Conservation (phyloP, 192 early-diverging fungal genomes). For the Coemansia sp. region DNA sequence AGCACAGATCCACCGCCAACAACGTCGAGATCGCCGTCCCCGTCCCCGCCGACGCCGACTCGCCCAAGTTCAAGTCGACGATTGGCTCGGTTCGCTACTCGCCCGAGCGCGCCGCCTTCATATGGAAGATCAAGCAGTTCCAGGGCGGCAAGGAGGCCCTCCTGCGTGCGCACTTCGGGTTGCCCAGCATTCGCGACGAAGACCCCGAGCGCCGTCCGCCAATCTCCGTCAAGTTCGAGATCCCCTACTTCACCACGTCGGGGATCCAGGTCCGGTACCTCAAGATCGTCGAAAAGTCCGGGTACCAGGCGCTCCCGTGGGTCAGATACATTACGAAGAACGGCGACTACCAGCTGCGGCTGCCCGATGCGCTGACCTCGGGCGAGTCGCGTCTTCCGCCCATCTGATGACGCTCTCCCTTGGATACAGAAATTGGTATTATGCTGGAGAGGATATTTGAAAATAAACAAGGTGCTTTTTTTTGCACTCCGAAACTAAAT, state of each 20-base stretch:
- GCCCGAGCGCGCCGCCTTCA: constrained; percentile 91
- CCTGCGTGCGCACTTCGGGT: constrained; percentile 83
- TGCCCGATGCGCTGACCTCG: constrained; percentile 83
- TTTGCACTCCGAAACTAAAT: too few relatives aligned
- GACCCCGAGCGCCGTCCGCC: constrained; percentile 81
- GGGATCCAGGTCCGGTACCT: constrained; percentile 90
- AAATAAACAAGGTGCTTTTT: too few relatives aligned
- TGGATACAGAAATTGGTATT: too few relatives aligned
- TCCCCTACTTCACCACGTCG: constrained; percentile 88
- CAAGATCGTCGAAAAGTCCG: constrained; percentile 88
- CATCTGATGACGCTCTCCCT: constrained; percentile 36
- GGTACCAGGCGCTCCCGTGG: constrained; percentile 88
- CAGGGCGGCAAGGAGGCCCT: constrained; percentile 97
- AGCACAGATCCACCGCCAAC: constrained; percentile 94
- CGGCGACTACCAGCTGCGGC: constrained; percentile 92
- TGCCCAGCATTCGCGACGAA: constrained; percentile 83
- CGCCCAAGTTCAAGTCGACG: constrained; percentile 92
- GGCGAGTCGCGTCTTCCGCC: constrained; percentile 64
- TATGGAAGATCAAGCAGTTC: constrained; percentile 99
- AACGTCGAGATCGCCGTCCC: constrained; percentile 98
- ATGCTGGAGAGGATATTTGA: too few relatives aligned
- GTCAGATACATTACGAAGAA: constrained; percentile 89
- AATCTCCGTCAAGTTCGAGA: constrained; percentile 85
- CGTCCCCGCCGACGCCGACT: constrained; percentile 97
- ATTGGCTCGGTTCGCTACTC: constrained; percentile 89